Evolutionary conservation across 805 yeast species (phyloP).

Genomic region (Wickerhamiella vanderwaltii): DNA sequence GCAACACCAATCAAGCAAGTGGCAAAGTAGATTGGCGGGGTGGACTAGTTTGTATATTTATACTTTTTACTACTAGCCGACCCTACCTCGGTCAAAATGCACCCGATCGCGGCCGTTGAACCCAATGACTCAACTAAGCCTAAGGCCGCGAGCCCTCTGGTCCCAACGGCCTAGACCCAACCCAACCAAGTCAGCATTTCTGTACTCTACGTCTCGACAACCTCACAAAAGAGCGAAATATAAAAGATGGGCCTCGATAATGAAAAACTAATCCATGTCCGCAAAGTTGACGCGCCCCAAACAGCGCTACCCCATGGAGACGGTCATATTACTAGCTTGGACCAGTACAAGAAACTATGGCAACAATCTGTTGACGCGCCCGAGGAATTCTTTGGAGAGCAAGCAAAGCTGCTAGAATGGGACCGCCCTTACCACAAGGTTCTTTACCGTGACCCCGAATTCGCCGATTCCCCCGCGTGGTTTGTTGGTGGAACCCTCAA

Average conservation of each 20-base stretch:
- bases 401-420: constrained; percentile 70
- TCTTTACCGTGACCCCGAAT: constrained; percentile 15
- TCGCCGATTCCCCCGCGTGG: constrained; percentile 55
- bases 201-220: too few species aligned
- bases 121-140: constrained; percentile 5
- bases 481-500: constrained; percentile 86
- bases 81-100: too few species aligned
- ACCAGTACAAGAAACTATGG: constrained; percentile 59
- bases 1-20: too few species aligned
- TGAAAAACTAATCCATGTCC: constrained; percentile 23
- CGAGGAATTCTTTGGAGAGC: constrained; percentile 61
- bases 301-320: constrained; percentile 19
- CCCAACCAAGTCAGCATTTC: too few species aligned
- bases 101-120: too few species aligned
- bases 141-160: neutral
- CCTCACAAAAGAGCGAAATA: too few species aligned
- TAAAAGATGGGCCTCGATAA: constrained; percentile 22
- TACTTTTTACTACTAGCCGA: too few species aligned
- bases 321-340: constrained; percentile 42
- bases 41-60: too few species aligned
- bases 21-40: too few species aligned
- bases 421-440: constrained; percentile 60
- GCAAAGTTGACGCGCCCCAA: constrained; percentile 20
- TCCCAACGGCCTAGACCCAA: too few species aligned
- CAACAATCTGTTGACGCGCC: constrained; percentile 70